A percentile compares a stretch with the other conserved stretches of the same genome.
phyloP scores from a whole-genome alignment of 768 basidiomycete species.

The Clathrus columnatus region DNA sequence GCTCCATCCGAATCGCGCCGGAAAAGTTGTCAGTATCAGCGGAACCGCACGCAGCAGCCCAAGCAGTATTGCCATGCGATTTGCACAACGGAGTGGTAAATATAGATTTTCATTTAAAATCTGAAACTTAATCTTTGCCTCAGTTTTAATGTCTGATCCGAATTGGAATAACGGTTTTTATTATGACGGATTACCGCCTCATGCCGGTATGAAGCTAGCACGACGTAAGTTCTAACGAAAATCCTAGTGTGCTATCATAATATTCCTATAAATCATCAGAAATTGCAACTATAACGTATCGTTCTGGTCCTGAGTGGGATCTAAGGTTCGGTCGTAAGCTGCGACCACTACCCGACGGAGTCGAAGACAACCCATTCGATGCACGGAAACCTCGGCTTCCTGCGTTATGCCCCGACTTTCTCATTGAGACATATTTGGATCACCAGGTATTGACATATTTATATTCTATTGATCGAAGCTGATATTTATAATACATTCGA shows the following conservation, averaged over 20 bases:
- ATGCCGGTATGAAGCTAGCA: slow-evolving; percentile 97
- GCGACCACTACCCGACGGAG: slow-evolving; percentile 32
- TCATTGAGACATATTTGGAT: slow-evolving; percentile 98
- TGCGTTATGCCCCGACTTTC: slow-evolving; percentile 89
- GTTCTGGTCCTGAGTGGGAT: slow-evolving; percentile 99
- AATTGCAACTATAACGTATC: slow-evolving; percentile 98
- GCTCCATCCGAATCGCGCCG: slow-evolving; percentile 81
- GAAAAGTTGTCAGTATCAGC: slow-evolving; percentile 87
- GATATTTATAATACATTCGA: background rate
- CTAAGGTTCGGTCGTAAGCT: slow-evolving; percentile 86
- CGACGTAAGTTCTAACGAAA: slow-evolving; percentile 51
- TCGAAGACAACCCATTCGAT: slow-evolving; percentile 10
- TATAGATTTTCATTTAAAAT: slow-evolving; percentile 8
- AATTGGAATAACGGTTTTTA: slow-evolving; percentile 99
- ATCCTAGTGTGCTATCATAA: slow-evolving; percentile 6
- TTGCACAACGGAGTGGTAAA: slow-evolving; percentile 91
- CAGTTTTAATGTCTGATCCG: slow-evolving; percentile 98
- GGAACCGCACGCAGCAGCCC: slow-evolving; percentile 91
- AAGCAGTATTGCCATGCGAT: slow-evolving; percentile 89
- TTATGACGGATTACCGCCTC: slow-evolving; percentile 90
- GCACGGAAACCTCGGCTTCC: slow-evolving; percentile 38
- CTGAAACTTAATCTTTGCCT: slow-evolving; percentile 4
- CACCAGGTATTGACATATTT: slow-evolving; percentile 51
- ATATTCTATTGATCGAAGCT: background rate
- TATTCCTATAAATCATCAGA: slow-evolving; percentile 38